phyloP scores from a whole-genome alignment of 2,329 filamentous ascomycete genomes.

The Cladosporium sp. region DNA sequence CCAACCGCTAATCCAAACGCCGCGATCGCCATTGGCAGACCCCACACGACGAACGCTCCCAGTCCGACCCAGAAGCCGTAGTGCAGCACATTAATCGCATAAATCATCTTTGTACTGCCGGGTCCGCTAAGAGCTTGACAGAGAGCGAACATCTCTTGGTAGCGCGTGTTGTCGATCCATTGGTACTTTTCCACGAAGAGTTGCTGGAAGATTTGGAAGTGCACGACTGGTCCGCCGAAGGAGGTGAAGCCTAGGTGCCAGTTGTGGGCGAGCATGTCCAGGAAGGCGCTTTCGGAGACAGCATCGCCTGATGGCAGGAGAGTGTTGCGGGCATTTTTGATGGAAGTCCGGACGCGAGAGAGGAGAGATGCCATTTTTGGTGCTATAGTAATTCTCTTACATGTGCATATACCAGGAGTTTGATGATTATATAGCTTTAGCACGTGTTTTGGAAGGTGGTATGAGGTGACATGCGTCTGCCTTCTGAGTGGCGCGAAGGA shows the following conservation, averaged over 20 bases:
- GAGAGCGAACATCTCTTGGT: slow-evolving; percentile 67
- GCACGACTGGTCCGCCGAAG: slow-evolving; percentile 57
- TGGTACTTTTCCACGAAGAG: slow-evolving; percentile 55
- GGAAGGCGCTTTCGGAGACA: neutral
- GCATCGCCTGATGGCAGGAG: slow-evolving; percentile 3
- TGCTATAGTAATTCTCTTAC: too few species aligned
- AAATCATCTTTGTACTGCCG: slow-evolving; percentile 67
- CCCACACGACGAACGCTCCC: slow-evolving; percentile 60
- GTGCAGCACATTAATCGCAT: slow-evolving; percentile 62
- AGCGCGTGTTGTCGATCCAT: slow-evolving; percentile 68
- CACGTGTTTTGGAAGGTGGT: too few species aligned
- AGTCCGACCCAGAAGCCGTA: slow-evolving; percentile 55
- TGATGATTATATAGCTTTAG: too few species aligned
- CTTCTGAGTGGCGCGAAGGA: too few species aligned
- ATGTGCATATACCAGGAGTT: too few species aligned
- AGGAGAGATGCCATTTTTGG: neutral
- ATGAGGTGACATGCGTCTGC: too few species aligned
- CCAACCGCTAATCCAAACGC: slow-evolving; percentile 66
- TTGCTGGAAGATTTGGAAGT: slow-evolving; percentile 62
- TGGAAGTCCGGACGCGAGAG: neutral
- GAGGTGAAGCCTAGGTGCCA: slow-evolving; percentile 24
- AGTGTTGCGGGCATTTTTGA: slow-evolving; percentile 7
- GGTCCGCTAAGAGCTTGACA: slow-evolving; percentile 65
- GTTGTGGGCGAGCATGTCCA: slow-evolving; percentile 22
- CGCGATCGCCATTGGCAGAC: slow-evolving; percentile 63